Conservation (phyloP, 2,329 filamentous ascomycete genomes). For the Colletotrichum destructivum region DNA sequence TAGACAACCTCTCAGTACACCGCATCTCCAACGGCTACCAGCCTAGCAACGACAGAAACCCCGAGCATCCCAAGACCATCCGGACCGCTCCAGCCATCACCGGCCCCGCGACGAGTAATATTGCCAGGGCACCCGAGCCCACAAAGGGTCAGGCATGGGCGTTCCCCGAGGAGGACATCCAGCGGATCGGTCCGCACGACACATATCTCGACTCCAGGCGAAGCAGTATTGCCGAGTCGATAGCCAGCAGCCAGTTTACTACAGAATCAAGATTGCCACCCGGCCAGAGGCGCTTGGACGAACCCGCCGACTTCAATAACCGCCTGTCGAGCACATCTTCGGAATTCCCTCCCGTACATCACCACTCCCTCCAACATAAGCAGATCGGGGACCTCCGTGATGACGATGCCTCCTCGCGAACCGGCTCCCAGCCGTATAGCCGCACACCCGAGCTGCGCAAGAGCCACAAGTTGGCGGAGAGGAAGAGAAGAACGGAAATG, state of each 20-base stretch:
- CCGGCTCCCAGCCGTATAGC: conserved; percentile 81
- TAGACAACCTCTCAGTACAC: conserved; percentile 69
- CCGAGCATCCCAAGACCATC: conserved; percentile 67
- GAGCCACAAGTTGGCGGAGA: conserved; percentile 88
- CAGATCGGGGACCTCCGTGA: conserved; percentile 77
- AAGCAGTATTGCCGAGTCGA: conserved; percentile 82
- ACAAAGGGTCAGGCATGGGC: conserved; percentile 89
- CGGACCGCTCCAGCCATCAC: conserved; percentile 84
- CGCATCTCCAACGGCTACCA: conserved; percentile 77
- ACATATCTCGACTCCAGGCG: conserved; percentile 76
- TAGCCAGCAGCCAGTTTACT: conserved; percentile 85
- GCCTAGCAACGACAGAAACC: conserved; percentile 71
- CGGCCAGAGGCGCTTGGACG: conserved; percentile 81
- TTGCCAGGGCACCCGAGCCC: conserved; percentile 80
- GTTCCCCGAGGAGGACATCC: conserved; percentile 81
- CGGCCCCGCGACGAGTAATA: conserved; percentile 75
- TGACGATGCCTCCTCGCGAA: conserved; percentile 67
- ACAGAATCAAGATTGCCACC: conserved; percentile 79
- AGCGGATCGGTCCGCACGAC: conserved; percentile 62
- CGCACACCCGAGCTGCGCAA: conserved; percentile 85
- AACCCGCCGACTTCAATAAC: conserved; percentile 63
- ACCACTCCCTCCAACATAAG: conserved; percentile 83
- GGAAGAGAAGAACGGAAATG: conserved; percentile 89
- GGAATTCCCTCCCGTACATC: conserved; percentile 75
- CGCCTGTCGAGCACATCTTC: conserved; percentile 66